Conservation (phyloP, 106 monocot genomes). For the Phalaenopsis equestris region DNA sequence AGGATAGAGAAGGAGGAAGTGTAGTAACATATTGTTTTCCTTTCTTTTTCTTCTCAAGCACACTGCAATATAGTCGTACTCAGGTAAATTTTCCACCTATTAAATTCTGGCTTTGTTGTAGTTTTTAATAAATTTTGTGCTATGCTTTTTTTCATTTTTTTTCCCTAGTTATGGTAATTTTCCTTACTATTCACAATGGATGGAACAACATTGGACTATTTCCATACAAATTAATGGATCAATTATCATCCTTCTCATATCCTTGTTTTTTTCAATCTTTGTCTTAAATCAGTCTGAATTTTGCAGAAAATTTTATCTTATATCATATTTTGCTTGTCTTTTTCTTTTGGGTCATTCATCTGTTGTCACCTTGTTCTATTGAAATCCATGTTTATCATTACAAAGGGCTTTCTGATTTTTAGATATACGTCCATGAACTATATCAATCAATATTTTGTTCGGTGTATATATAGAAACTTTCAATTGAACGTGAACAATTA, state of each 20-base stretch:
- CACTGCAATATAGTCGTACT: constrained; percentile 13
- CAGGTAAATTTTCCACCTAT: constrained; percentile 19
- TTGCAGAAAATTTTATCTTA: background rate
- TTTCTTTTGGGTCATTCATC: background rate
- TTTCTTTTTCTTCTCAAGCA: constrained; percentile 15
- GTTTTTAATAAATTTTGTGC: background rate
- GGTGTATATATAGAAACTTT: background rate
- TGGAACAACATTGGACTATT: background rate
- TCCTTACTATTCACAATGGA: background rate
- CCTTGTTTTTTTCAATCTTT: background rate
- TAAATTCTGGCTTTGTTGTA: background rate
- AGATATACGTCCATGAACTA: background rate
- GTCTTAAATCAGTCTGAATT: background rate
- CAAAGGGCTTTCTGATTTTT: background rate
- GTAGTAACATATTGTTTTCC: background rate
- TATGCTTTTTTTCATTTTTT: background rate
- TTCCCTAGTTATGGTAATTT: background rate
- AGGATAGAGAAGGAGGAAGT: too few relatives aligned
- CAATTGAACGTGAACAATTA: background rate
- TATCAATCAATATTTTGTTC: background rate
- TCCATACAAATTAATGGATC: background rate
- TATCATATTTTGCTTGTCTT: background rate
- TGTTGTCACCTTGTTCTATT: background rate
- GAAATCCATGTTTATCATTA: background rate
- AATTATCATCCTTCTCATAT: background rate